Conservation (phyloP, 2,329 filamentous ascomycete genomes). For the Botryotinia convoluta region DNA sequence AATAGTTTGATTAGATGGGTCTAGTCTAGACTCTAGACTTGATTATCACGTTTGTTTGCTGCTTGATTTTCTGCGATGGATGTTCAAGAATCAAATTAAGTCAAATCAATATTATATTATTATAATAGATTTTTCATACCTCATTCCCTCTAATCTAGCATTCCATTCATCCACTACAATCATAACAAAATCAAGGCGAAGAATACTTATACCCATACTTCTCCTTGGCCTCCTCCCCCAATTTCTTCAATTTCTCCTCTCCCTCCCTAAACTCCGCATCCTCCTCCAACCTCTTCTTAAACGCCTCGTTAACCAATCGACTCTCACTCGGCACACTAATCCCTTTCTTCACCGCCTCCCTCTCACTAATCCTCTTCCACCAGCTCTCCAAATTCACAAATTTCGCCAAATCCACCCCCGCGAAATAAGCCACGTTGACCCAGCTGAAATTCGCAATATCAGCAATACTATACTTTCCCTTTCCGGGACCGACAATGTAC, state of each 20-base stretch:
- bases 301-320: slow-evolving; percentile 43
- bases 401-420: slow-evolving; percentile 60
- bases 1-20: no score
- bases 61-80: background rate
- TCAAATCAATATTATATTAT: background rate
- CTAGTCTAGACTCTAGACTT: no score
- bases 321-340: slow-evolving; percentile 55
- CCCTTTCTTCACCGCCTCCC: slow-evolving; percentile 63
- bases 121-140: background rate
- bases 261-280: slow-evolving; percentile 49
- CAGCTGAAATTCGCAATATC: slow-evolving; percentile 74
- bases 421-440: slow-evolving; percentile 57
- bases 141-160: background rate
- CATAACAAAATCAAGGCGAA: slow-evolving; percentile 28
- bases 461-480: slow-evolving; percentile 60
- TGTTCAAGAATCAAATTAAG: background rate
- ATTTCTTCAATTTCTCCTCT: slow-evolving; percentile 38
- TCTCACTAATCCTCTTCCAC: slow-evolving; percentile 58
- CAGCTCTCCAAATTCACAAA: slow-evolving; percentile 67
- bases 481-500: slow-evolving; percentile 52
- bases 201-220: slow-evolving; percentile 35
- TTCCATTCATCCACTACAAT: background rate
- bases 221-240: slow-evolving; percentile 32
- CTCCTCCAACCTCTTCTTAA: slow-evolving; percentile 44
- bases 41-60: background rate